phyloP scores from a whole-genome alignment of 2,329 filamentous ascomycete genomes.

The Epichloe amarillans region DNA sequence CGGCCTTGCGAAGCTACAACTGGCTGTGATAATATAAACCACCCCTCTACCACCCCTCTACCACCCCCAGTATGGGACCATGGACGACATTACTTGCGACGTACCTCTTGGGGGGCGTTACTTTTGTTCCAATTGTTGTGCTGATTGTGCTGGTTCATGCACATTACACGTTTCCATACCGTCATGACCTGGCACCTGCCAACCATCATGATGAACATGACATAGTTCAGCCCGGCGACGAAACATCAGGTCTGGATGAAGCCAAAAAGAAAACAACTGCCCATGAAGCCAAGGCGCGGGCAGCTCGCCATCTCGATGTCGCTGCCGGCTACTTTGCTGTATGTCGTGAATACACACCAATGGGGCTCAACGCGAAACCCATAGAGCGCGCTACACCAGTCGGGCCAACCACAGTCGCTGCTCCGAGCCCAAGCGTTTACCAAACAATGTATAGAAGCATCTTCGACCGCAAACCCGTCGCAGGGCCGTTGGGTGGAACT shows the following conservation, averaged over 20 bases:
- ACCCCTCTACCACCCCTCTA: neutral
- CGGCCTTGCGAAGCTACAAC: neutral
- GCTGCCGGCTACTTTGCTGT: conserved; percentile 93
- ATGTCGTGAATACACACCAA: conserved; percentile 80
- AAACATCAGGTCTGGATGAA: conserved; percentile 48
- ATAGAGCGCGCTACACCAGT: conserved; percentile 75
- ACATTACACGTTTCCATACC: conserved; percentile 52
- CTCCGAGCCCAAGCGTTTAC: conserved; percentile 86
- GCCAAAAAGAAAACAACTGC: conserved; percentile 39
- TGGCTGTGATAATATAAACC: neutral
- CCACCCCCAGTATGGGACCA: conserved; percentile 28
- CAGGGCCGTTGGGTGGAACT: conserved; percentile 33
- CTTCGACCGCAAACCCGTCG: conserved; percentile 61
- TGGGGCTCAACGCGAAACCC: conserved; percentile 83
- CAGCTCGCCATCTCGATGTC: conserved; percentile 55
- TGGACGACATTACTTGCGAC: conserved; percentile 51
- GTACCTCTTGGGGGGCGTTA: conserved; percentile 83
- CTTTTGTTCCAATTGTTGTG: conserved; percentile 66
- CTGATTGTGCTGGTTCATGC: conserved; percentile 48
- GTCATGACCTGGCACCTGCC: conserved; percentile 24
- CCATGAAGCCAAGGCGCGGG: conserved; percentile 44
- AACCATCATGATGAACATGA: conserved; percentile 19
- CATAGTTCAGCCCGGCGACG: conserved; percentile 48
- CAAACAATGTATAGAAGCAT: conserved; percentile 96
- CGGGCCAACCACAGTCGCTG: conserved; percentile 58